Conservation (phyloP, 768 basidiomycete species). For the Phanerochaete carnosa region DNA sequence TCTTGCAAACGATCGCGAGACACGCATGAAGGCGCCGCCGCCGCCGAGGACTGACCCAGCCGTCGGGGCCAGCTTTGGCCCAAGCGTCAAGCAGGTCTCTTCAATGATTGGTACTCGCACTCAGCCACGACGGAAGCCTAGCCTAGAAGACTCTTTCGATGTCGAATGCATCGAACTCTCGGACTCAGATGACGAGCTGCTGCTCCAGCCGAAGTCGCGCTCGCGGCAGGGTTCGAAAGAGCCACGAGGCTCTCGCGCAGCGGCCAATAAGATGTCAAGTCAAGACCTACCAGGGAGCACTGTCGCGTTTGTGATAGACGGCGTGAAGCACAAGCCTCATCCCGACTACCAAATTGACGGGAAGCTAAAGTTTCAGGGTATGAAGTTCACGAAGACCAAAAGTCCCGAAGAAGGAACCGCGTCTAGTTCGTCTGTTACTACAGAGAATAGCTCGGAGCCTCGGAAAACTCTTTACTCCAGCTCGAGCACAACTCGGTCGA, state of each 20-base stretch:
- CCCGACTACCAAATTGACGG: conserved; percentile 3
- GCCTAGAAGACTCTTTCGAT: neutral
- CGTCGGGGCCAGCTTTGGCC: neutral
- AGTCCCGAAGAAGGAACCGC: neutral
- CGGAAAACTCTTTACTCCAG: neutral
- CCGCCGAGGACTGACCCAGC: neutral
- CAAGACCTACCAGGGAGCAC: neutral
- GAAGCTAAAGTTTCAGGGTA: neutral
- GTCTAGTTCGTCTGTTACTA: neutral
- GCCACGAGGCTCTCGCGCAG: neutral
- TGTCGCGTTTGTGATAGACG: conserved; percentile 13
- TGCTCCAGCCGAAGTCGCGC: conserved; percentile 13
- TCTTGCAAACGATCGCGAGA: conserved; percentile 16
- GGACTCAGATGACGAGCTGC: conserved; percentile 18
- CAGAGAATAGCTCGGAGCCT: neutral
- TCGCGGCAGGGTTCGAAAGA: conserved; percentile 9
- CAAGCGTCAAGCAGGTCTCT: neutral
- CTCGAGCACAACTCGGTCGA: neutral
- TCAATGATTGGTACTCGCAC: neutral
- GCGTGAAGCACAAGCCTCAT: conserved; percentile 11
- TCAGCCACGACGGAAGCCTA: neutral
- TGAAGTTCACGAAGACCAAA: conserved; percentile 20
- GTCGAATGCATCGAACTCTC: conserved; percentile 6
- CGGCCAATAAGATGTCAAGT: neutral
- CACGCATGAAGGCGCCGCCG: conserved; percentile 7